Conservation (phyloP, 768 basidiomycete genomes). For the Serendipita indica region DNA sequence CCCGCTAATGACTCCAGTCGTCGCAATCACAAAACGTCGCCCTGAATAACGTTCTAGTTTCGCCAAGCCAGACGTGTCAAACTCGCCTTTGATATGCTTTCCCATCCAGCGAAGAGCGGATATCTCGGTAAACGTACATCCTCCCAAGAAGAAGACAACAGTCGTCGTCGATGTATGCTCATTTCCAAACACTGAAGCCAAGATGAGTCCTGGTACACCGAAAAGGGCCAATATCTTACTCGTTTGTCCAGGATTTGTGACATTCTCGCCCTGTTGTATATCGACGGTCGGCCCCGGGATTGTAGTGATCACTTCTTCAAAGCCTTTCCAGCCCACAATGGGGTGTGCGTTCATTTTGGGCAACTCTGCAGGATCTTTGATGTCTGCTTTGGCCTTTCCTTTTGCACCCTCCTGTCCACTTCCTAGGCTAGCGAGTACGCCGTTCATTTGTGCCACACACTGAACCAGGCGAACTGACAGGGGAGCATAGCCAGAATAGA, state of each 20-base stretch:
- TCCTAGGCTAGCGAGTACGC: constrained; percentile 36
- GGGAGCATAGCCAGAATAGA: constrained; percentile 95
- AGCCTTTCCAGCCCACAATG: constrained; percentile 92
- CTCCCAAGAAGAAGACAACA: constrained; percentile 91
- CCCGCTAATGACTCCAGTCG: constrained; percentile 17
- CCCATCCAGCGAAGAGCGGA: constrained; percentile 88
- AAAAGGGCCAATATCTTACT: constrained; percentile 17
- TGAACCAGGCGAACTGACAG: constrained; percentile 84
- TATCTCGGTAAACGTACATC: constrained; percentile 95
- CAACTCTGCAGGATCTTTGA: constrained; percentile 12
- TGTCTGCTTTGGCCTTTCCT: constrained; percentile 25
- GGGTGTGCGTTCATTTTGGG: constrained; percentile 72
- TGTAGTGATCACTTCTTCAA: constrained; percentile 72
- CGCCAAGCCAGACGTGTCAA: not conserved
- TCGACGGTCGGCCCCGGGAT: constrained; percentile 85
- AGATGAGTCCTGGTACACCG: not conserved
- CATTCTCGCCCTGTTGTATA: constrained; percentile 26
- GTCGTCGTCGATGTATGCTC: constrained; percentile 64
- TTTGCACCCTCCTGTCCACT: constrained; percentile 19
- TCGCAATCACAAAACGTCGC: constrained; percentile 14
- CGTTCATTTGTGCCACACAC: constrained; percentile 82
- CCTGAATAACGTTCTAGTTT: constrained; percentile 4
- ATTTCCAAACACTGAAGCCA: constrained; percentile 23
- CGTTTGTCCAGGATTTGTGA: constrained; percentile 3
- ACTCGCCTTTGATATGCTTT: constrained; percentile 63